Evolutionary conservation across 805 yeast genomes (phyloP).

Genomic region (Saccharomycopsis oosterbeekiorum): DNA sequence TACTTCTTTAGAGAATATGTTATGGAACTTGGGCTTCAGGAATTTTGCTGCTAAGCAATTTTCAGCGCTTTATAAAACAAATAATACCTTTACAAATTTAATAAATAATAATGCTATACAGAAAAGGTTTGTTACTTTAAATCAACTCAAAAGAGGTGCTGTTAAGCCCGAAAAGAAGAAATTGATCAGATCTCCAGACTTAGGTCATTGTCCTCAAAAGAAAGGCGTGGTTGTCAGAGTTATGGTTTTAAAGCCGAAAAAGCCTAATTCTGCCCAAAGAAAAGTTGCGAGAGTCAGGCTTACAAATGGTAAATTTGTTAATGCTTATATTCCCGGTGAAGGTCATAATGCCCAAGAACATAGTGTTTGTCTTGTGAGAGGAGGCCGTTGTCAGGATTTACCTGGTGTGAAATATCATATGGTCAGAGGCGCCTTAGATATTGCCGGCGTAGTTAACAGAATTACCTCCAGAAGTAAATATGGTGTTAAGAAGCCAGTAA

Average conservation of each 20-base stretch:
- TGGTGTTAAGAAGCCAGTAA: conserved; percentile 80
- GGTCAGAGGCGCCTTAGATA: conserved; percentile 87
- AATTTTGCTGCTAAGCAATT: neutral
- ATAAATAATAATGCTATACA: conserved; percentile 3
- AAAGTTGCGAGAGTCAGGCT: conserved; percentile 93
- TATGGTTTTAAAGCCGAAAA: conserved; percentile 93
- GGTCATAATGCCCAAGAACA: conserved; percentile 99
- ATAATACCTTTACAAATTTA: neutral
- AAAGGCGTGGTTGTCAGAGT: conserved; percentile 92
- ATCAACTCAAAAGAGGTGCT: conserved; percentile 67
- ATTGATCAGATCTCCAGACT: conserved; percentile 65
- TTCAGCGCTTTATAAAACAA: neutral
- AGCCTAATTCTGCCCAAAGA: conserved; percentile 97
- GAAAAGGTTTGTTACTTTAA: conserved; percentile 49
- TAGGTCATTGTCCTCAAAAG: conserved; percentile 72
- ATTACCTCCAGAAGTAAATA: conserved; percentile 83
- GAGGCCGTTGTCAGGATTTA: conserved; percentile 97
- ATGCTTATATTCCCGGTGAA: conserved; percentile 96
- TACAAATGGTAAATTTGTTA: conserved; percentile 77
- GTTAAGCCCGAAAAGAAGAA: conserved; percentile 39
- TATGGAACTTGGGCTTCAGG: neutral
- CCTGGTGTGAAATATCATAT: conserved; percentile 97
- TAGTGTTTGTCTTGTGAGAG: conserved; percentile 89
- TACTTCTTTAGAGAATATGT: neutral
- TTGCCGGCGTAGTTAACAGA: conserved; percentile 92